Percentiles rank a stretch among this genome's conserved stretches.
Conservation (phyloP, 1,284 basidiomycete species). For the Anthracocystis walkeri region DNA sequence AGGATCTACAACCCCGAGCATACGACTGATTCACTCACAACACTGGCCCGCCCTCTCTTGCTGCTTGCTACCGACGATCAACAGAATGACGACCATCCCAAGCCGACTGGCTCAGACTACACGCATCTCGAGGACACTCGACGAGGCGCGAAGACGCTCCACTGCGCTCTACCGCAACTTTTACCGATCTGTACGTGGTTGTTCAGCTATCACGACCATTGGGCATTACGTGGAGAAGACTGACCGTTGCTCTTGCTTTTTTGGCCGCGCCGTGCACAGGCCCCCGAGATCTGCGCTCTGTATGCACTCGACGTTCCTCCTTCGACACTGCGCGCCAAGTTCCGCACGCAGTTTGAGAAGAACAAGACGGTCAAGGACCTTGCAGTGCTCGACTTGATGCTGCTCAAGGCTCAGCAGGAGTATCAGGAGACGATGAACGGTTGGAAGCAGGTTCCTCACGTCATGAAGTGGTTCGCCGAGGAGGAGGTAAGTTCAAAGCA, state of each 20-base stretch:
- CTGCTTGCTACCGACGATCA: neutral
- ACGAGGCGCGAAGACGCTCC: constrained; percentile 79
- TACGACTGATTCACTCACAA: constrained; percentile 4
- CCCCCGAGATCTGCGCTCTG: constrained; percentile 86
- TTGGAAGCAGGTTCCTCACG: constrained; percentile 81
- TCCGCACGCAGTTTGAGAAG: constrained; percentile 88
- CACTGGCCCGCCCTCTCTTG: neutral
- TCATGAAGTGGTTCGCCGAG: constrained; percentile 71
- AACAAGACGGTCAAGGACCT: constrained; percentile 86
- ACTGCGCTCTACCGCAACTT: constrained; percentile 89
- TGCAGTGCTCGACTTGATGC: constrained; percentile 85
- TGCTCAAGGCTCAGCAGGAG: constrained; percentile 87
- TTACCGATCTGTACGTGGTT: constrained; percentile 82
- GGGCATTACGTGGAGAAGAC: neutral
- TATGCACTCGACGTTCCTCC: constrained; percentile 88
- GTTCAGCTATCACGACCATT: no score
- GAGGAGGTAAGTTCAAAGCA: constrained; percentile 69
- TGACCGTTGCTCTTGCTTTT: neutral
- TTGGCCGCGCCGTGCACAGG: constrained; percentile 73
- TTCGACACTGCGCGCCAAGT: constrained; percentile 82
- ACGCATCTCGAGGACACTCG: constrained; percentile 71
- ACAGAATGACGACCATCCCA: constrained; percentile 85
- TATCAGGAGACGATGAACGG: constrained; percentile 92
- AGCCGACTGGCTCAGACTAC: constrained; percentile 83
- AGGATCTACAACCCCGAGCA: neutral